phyloP scores from a whole-genome alignment of 371 early-diverging fungal genomes.

The Mortierella sp. region DNA sequence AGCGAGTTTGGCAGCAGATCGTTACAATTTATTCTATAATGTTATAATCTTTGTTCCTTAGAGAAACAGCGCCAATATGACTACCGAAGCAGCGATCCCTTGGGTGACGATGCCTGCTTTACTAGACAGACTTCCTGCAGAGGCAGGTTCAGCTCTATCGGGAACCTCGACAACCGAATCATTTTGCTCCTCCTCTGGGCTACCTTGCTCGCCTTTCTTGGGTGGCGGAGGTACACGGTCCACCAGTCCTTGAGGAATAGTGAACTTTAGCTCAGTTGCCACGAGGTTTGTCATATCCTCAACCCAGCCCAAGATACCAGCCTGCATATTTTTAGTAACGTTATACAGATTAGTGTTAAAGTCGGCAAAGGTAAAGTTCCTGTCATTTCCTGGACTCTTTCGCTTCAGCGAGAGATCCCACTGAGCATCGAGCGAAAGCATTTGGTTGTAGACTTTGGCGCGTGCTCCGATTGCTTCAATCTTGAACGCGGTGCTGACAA shows the following conservation, averaged over 20 bases:
- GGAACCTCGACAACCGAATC: slow-evolving; percentile 3
- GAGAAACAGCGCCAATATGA: slow-evolving; percentile 12
- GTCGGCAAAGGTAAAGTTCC: slow-evolving; percentile 58
- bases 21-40: too few species aligned
- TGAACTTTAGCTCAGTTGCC: slow-evolving; percentile 24
- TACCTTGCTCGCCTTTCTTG: slow-evolving; percentile 33
- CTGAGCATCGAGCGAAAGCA: slow-evolving; percentile 64
- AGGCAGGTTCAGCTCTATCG: neutral
- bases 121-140: slow-evolving; percentile 1
- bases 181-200: slow-evolving; percentile 42
- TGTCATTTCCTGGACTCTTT: slow-evolving; percentile 58
- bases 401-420: slow-evolving; percentile 62
- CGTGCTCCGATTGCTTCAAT: slow-evolving; percentile 61
- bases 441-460: slow-evolving; percentile 61
- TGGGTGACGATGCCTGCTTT: slow-evolving; percentile 7
- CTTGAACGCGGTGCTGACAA: slow-evolving; percentile 69
- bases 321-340: slow-evolving; percentile 23
- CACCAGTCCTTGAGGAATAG: slow-evolving; percentile 31
- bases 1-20: too few species aligned
- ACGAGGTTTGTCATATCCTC: slow-evolving; percentile 13
- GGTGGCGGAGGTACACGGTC: slow-evolving; percentile 49
- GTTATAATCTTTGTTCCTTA: neutral
- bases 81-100: slow-evolving; percentile 1
- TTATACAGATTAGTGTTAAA: slow-evolving; percentile 58
- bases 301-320: slow-evolving; percentile 37